Conservation (phyloP, 1,284 basidiomycete genomes). For the Irpex sp. region DNA sequence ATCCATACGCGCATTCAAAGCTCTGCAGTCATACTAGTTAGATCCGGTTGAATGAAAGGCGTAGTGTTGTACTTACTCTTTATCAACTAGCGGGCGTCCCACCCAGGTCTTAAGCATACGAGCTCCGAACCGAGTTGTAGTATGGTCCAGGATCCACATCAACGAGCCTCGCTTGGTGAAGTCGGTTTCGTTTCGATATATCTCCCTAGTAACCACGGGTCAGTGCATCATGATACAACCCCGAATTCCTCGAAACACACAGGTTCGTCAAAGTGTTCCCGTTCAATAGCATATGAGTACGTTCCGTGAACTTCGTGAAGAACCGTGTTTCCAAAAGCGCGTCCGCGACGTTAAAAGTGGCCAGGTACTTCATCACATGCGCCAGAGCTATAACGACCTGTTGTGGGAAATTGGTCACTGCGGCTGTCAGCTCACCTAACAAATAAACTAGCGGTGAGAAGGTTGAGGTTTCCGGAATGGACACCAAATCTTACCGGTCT, state of each 20-base stretch:
- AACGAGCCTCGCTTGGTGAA: slow-evolving; percentile 74
- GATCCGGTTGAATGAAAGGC: slow-evolving; percentile 5
- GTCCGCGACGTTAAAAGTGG: slow-evolving; percentile 73
- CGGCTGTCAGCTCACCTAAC: slow-evolving; percentile 47
- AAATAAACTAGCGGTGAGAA: neutral
- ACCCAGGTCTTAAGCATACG: slow-evolving; percentile 86
- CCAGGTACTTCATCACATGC: slow-evolving; percentile 75
- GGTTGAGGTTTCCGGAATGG: neutral
- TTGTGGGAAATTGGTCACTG: slow-evolving; percentile 72
- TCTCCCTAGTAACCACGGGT: slow-evolving; percentile 47
- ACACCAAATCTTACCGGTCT: neutral
- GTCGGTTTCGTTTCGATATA: slow-evolving; percentile 90
- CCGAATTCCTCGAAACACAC: slow-evolving; percentile 27
- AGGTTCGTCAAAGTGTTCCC: slow-evolving; percentile 88
- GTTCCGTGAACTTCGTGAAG: slow-evolving; percentile 77
- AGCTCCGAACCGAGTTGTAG: slow-evolving; percentile 86
- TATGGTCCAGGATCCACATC: slow-evolving; percentile 84
- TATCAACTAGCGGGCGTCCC: slow-evolving; percentile 79
- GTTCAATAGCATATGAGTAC: slow-evolving; percentile 85
- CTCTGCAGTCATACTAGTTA: slow-evolving; percentile 33
- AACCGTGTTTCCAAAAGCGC: slow-evolving; percentile 73
- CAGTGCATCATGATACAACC: neutral
- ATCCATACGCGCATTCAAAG: slow-evolving; percentile 73
- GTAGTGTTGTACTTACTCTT: slow-evolving; percentile 41
- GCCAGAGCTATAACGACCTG: slow-evolving; percentile 75